Conservation (phyloP, 1,284 basidiomycete species). For the Binderoboletus segoi region DNA sequence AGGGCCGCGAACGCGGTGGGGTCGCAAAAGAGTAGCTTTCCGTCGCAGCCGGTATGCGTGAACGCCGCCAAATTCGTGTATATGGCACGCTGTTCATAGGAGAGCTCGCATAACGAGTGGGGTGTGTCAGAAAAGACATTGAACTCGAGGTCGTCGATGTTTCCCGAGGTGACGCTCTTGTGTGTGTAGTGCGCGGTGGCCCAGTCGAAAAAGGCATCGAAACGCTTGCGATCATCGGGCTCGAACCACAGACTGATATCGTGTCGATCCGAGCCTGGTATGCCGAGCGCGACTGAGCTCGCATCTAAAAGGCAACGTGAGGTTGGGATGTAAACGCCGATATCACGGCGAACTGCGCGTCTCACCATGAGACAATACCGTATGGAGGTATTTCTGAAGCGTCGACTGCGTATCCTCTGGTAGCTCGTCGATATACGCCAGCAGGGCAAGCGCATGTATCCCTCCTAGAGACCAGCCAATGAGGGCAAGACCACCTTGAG, state of each 20-base stretch:
- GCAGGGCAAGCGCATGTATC: conserved; percentile 8
- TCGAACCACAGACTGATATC: not conserved
- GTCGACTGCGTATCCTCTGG: conserved; percentile 4
- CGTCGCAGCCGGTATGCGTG: conserved; percentile 9
- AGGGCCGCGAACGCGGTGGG: conserved; percentile 1
- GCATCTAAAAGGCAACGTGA: conserved; percentile 9
- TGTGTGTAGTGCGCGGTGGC: conserved; percentile 21
- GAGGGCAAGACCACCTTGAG: conserved; percentile 22
- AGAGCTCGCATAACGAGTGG: conserved; percentile 18
- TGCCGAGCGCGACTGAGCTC: not conserved
- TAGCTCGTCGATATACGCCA: conserved; percentile 27
- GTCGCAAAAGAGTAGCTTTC: conserved; percentile 13
- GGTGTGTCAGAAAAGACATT: conserved; percentile 6
- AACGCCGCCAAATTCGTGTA: conserved; percentile 19
- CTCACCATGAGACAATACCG: conserved; percentile 28
- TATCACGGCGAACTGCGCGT: not conserved
- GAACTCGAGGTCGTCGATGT: conserved; percentile 28
- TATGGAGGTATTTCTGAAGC: conserved; percentile 28
- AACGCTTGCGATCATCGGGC: conserved; percentile 14
- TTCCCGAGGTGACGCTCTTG: conserved; percentile 18
- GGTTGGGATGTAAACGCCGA: not conserved
- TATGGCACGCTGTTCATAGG: conserved; percentile 15
- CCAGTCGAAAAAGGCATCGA: conserved; percentile 20
- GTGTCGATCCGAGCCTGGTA: not conserved
- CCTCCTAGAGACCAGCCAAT: conserved; percentile 31